Evolutionary conservation across 371 early-diverging fungal species (phyloP), one percentile per base, ranked within the genome.

Genomic region (Mucor racemosus): DNA sequence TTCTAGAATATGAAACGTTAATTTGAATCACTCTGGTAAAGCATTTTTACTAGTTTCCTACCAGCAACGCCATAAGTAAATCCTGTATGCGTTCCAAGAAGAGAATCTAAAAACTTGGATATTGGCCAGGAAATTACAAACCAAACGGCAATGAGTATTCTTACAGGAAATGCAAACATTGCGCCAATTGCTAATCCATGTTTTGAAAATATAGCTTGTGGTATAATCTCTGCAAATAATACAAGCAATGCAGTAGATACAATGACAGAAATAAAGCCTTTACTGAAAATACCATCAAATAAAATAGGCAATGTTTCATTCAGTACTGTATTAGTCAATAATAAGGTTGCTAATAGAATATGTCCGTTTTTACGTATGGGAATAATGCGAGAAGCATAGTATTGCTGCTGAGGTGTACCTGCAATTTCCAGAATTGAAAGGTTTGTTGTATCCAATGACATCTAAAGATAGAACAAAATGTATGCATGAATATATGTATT

Each of bases 271-370:
- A 82, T 72, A 54, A 86, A 83, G 1, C 94, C 83, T 68, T 82
- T 87, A 15, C 86, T 80, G 39, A 88, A 80, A 0, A 88, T 78
- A 7, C 76, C 74, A 63, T 92, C 92, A 66, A 90, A 84, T 64
- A 95, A 72, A 44, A 95, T 89, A 0, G 95, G 95, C 42, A 95
- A 75, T 8, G 95, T 90, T 68, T 95, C 95, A 72, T 95, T 95
- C 39, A 94, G 77, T 6, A 94, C 80, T 0, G 92, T 92, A 73
- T 94, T 94, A 11, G 89, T 88, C 44, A 95, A 75, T 19, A 95
- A 68, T 26, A 95, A 74, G 1, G 95, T 90, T 3, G 91, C 88
- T 13, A 95, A 76, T 15, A 95, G 80, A 81, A 90, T 83, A 68
- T 94, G 94, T 34, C 91, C 88, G 65, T 91, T 90, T 69, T 81